Percentiles rank a stretch among this genome's conserved stretches.
These are phyloP conservation scores for Saccharomyces hybrid DNA, from an alignment of 1,139 yeast species.

Conservation along the genomic window DNA sequence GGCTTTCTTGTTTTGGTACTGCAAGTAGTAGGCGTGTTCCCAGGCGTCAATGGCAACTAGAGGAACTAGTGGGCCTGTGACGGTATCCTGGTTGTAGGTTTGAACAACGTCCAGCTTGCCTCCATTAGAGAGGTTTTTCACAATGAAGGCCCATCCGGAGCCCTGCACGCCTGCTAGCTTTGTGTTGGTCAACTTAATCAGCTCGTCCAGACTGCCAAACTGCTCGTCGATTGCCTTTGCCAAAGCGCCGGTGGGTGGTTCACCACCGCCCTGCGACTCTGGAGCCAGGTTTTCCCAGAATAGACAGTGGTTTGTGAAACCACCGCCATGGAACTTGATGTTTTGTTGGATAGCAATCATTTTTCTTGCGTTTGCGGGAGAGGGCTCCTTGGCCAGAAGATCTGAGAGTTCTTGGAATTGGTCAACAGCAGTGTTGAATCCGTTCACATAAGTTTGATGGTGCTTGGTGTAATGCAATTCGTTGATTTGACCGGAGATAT, in stretches of 20 bases:
- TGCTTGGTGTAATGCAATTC: slow-evolving; percentile 88
- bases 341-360: slow-evolving; percentile 53
- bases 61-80: slow-evolving; percentile 61
- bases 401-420: slow-evolving; percentile 65
- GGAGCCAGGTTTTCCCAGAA: slow-evolving; percentile 95
- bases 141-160: slow-evolving; percentile 96
- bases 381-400: slow-evolving; percentile 56
- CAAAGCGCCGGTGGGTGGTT: slow-evolving; percentile 53
- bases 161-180: slow-evolving; percentile 93
- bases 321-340: slow-evolving; percentile 94
- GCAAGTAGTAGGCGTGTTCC: slow-evolving; percentile 98
- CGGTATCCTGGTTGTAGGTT: slow-evolving; percentile 87
- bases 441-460: slow-evolving; percentile 90
- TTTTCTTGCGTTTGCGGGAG: slow-evolving; percentile 41
- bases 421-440: slow-evolving; percentile 77
- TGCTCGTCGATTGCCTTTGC: slow-evolving; percentile 56
- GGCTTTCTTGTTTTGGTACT: slow-evolving; percentile 88
- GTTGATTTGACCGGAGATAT: slow-evolving; percentile 82
- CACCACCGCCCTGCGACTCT: slow-evolving; percentile 74
- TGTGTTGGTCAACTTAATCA: slow-evolving; percentile 61
- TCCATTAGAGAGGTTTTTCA: slow-evolving; percentile 77
- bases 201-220: slow-evolving; percentile 71
- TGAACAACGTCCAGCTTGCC: slow-evolving; percentile 70
- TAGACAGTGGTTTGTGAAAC: slow-evolving; percentile 77
- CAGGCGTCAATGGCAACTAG: slow-evolving; percentile 94